These are phyloP conservation scores for Wickerhamiella australiensis DNA, from an alignment of 805 yeast genomes.

Conservation along the genomic window DNA sequence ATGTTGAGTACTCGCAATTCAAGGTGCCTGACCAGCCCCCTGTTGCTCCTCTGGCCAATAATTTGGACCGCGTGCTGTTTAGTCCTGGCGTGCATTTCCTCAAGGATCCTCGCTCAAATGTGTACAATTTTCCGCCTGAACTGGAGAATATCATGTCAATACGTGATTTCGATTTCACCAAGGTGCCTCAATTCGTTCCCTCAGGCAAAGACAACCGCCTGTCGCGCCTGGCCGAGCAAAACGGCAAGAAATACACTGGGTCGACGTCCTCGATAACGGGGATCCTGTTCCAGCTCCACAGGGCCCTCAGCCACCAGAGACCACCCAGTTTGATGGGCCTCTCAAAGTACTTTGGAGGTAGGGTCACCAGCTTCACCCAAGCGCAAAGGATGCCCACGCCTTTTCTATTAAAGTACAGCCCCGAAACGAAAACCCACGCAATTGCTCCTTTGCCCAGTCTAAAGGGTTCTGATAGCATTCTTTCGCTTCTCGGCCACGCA, in stretches of 20 bases:
- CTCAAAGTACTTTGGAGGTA: constrained; percentile 35
- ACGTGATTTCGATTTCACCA: constrained; percentile 52
- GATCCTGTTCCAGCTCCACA: constrained; percentile 61
- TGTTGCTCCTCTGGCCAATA: constrained; percentile 51
- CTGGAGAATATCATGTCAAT: constrained; percentile 49
- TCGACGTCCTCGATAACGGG: constrained; percentile 87
- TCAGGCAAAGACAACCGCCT: constrained; percentile 54
- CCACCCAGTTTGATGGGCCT: constrained; percentile 38
- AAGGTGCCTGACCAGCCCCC: constrained; percentile 22
- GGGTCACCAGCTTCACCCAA: constrained; percentile 29
- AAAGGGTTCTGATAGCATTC: constrained; percentile 50
- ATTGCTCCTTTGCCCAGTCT: constrained; percentile 56
- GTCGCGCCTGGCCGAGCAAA: constrained; percentile 35
- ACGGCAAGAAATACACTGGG: constrained; percentile 40
- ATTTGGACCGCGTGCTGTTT: constrained; percentile 58
- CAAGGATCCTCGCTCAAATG: constrained; percentile 65
- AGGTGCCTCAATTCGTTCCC: constrained; percentile 45
- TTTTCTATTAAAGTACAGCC: constrained; percentile 40
- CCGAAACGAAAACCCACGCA: constrained; percentile 38
- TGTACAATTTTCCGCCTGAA: constrained; percentile 53
- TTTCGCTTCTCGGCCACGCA: constrained; percentile 66
- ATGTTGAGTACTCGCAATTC: neutral
- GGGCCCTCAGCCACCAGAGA: constrained; percentile 49
- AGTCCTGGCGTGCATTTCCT: constrained; percentile 71
- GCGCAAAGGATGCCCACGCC: constrained; percentile 44